phyloP scores from a whole-genome alignment of 2,329 filamentous ascomycete genomes.

The Fusarium temperatum region DNA sequence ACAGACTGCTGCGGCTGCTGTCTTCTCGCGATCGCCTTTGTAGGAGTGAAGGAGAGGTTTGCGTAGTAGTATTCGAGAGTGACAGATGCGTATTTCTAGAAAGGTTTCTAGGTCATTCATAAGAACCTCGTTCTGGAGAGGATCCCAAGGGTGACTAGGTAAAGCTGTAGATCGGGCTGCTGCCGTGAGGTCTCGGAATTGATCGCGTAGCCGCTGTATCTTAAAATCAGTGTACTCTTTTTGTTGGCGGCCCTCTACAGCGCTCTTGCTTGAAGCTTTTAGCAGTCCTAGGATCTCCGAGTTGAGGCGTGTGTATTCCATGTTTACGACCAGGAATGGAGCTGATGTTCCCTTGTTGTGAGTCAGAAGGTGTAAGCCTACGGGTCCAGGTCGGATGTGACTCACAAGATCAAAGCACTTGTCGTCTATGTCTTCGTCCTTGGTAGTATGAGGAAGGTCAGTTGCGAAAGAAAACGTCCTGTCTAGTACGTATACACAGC shows the following conservation, averaged over 20 bases:
- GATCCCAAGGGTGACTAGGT: background rate
- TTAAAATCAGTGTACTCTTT: background rate
- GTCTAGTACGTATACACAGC: background rate
- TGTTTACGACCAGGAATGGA: background rate
- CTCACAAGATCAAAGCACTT: background rate
- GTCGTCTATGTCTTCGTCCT: background rate
- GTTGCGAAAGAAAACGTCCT: background rate
- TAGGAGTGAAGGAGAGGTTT: background rate
- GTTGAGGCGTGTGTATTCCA: background rate
- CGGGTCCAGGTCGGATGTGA: background rate
- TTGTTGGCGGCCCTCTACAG: background rate
- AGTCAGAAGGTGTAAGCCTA: background rate
- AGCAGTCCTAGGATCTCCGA: background rate
- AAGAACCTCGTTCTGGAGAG: accelerated
- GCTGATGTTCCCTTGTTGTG: background rate
- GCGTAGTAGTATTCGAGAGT: background rate
- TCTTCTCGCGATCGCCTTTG: background rate
- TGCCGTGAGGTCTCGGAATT: background rate
- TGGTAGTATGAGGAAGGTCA: background rate
- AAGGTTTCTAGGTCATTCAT: background rate
- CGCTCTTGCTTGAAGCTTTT: background rate
- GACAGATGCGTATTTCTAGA: background rate
- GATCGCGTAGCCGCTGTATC: background rate
- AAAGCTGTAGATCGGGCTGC: accelerated
- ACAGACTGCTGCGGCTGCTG: background rate